Base-by-base conservation (phyloP, 176 grass and related monocot species). In the Avena insularis region DNA sequence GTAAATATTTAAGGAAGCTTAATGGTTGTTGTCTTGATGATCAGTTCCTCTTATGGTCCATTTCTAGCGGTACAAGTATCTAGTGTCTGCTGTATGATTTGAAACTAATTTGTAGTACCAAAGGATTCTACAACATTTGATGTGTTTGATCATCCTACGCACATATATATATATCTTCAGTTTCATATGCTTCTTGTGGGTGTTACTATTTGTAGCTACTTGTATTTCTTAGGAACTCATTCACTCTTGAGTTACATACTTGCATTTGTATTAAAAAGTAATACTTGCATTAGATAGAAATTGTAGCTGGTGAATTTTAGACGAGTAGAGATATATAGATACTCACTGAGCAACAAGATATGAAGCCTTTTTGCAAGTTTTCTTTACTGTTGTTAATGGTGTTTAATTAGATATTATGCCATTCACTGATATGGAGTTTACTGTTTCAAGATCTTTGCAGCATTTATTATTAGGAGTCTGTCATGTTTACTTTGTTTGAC, bases 381-480 rank as follows among this genome's bases (percentile, higher is more conserved):
- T 43, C 40, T 43, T 43, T 7, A 43, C 40, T 43, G 40, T 43
- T 43, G 40, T 43, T 43, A 43, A 43, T 43, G 5, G 5, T 43
- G 40, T 43, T 43, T 43, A 7, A 43, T 43, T 43, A 43, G 40
- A 8, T 43, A 43, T 43, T 43, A 56, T 78, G 49, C 2, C 82
- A 20, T 61, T 80, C 82, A 81, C 23, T 77, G 76, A 69, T 85
- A 80, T 77, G 80, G 27, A 81, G 19, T 38, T 75, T 60, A 49
- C 16, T 51, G 5, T 82, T 83, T 69, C 7, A 40, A 76, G 81
- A 45, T 68, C 31, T 55, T 16, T 16, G 21, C 23, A 75, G 56
- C 29, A 80, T 84, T 13, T 84, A 29, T 80, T 66, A 53, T 53
- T n/a, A 10, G 79, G 80, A 87, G 12, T 7, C 35, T 83, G 5